Evolutionary conservation across 1,284 basidiomycete genomes (phyloP), one percentile per base, ranked within the genome.

Genomic region (Ustilago xerochloae): DNA sequence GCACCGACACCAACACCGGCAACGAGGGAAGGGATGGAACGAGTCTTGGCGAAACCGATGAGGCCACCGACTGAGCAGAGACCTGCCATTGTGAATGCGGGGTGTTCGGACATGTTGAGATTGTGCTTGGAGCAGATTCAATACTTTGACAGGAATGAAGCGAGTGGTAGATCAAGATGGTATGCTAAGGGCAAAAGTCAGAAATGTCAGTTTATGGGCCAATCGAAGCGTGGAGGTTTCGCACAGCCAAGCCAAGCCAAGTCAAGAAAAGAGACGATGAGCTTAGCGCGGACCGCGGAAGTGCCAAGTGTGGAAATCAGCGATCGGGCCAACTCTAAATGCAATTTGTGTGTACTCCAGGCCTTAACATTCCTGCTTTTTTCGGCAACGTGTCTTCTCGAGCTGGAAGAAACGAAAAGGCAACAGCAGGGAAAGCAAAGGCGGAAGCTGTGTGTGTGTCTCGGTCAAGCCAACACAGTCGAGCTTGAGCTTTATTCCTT

Each of bases 1-100:
- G 88, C 86, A 59, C 92, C 92, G 28, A 93, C 91, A 88, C 90
- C 88, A 36, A 92, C 88, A 43, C 92, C 92, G 61, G 92, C 93
- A 8, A 92, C 89, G 36, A 94, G 84, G 7, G 92, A 93, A 8
- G 92, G 92, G 28, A 63, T 61, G 10, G 71, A 74, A 12, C 65
- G 46, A 10, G 71, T 74, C 43, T 62, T 76, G 24, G 77, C 72
- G 38, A 83, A 85, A 4, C 84, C 84, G 46, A 90, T 90, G 51
- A 91, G 69, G 32, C 92, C 92, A 28, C 92, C 92, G 43, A 91
- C 87, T 8, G 56, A 38, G 85, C 92, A 93, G 67, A 93, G 86
- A 66, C 86, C 88, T 66, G 92, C 91, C 88, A 93, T 92, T 32
- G 89, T 86, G 84, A 89, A 91, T 63, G 92, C 91, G 74, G 92